A percentile compares a stretch with the other conserved stretches of the same genome.
These are phyloP conservation scores for Aspergillus phoenicis DNA, from an alignment of 2,329 filamentous ascomycete genomes.

Conservation along the genomic window DNA sequence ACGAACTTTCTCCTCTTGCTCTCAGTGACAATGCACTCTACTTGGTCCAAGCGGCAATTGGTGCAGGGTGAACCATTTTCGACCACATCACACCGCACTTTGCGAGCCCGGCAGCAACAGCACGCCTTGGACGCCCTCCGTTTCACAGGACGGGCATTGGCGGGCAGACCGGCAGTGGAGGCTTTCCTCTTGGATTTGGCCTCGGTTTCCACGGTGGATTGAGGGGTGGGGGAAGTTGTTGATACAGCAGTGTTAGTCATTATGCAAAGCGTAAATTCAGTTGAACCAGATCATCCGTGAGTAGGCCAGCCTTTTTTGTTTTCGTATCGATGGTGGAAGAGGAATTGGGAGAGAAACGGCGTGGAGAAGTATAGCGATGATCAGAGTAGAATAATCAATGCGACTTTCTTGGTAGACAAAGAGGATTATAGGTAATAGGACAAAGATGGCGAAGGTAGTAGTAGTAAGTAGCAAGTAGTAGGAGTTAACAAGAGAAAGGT, in stretches of 20 bases:
- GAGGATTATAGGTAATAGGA: background rate
- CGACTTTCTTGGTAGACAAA: background rate
- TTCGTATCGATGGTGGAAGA: background rate
- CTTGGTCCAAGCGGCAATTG: conserved; percentile 69
- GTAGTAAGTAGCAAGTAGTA: conserved; percentile 4
- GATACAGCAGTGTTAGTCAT: conserved; percentile 29
- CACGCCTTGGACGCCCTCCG: conserved; percentile 89
- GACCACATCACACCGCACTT: conserved; percentile 91
- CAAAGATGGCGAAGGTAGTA: conserved; percentile 1
- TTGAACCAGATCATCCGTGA: conserved; percentile 21
- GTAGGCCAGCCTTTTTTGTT: conserved; percentile 3
- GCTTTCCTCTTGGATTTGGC: conserved; percentile 59
- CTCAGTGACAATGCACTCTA: conserved; percentile 66
- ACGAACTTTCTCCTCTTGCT: conserved; percentile 71
- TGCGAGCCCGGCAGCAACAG: conserved; percentile 82
- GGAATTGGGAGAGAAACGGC: background rate
- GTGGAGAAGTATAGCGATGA: background rate
- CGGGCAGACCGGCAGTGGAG: conserved; percentile 57
- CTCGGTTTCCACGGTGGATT: conserved; percentile 30
- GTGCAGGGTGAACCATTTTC: conserved; percentile 82
- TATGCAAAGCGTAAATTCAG: conserved; percentile 22
- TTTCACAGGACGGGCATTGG: conserved; percentile 65
- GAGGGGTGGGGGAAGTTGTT: conserved; percentile 20
- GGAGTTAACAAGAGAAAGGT: conserved; percentile 3
- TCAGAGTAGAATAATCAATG: background rate